A percentile compares a stretch with the other conserved stretches of the same genome.
Conservation (phyloP, 257 asterid genomes). For the Primulina tabacum region DNA sequence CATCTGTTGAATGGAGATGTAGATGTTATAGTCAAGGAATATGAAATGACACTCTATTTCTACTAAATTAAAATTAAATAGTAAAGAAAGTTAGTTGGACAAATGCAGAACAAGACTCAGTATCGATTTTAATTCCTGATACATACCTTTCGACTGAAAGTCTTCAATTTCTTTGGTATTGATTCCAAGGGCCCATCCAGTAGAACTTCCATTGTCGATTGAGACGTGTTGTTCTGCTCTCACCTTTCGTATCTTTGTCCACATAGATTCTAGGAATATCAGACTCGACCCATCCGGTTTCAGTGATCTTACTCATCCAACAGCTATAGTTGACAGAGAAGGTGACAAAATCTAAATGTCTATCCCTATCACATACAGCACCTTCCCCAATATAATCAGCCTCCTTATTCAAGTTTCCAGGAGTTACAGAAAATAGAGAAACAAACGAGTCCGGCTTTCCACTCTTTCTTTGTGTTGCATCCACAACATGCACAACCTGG, state of each 20-base stretch:
- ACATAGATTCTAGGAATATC: constrained; percentile 69
- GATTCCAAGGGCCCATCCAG: constrained; percentile 85
- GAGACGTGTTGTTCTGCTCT: constrained; percentile 48
- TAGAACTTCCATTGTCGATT: constrained; percentile 62
- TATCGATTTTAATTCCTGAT: not conserved
- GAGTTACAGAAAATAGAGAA: constrained; percentile 76
- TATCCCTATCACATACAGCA: constrained; percentile 65
- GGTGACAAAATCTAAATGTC: constrained; percentile 69
- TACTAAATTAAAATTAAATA: not conserved
- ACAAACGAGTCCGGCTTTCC: constrained; percentile 51
- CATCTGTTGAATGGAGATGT: constrained; percentile 32
- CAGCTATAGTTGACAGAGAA: constrained; percentile 80
- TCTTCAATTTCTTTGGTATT: constrained; percentile 71
- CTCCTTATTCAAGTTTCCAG: constrained; percentile 74
- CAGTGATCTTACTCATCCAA: constrained; percentile 46
- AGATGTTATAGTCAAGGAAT: not conserved
- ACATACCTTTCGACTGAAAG: constrained; percentile 72
- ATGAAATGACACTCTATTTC: not conserved
- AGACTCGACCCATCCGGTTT: constrained; percentile 59
- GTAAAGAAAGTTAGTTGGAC: not conserved
- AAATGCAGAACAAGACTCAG: not conserved
- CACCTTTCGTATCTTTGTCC: constrained; percentile 48
- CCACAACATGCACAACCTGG: constrained; percentile 91
- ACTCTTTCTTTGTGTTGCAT: constrained; percentile 37
- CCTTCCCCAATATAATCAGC: constrained; percentile 70